Conservation (phyloP, 257 asterid species). For the Solanum lignicaule region DNA sequence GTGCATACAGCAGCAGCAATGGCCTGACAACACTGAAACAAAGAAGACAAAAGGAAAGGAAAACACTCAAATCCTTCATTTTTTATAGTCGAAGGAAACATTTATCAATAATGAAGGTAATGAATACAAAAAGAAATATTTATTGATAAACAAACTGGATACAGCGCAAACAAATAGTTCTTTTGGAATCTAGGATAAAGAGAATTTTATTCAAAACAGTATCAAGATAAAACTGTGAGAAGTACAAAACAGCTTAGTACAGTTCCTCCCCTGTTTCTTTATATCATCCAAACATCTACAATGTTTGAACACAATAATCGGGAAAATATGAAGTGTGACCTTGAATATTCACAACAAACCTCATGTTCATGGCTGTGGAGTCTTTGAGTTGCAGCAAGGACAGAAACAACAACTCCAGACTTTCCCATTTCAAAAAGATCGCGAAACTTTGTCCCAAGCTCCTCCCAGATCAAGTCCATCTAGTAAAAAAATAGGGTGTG, state of each 20-base stretch:
- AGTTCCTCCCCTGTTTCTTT: not conserved
- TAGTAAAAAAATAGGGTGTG: constrained; percentile 11
- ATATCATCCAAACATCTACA: not conserved
- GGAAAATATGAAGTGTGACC: not conserved
- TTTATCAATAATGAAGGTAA: not conserved
- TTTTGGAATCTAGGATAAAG: not conserved
- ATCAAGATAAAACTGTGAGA: not conserved
- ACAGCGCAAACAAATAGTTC: not conserved
- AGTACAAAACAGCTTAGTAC: not conserved
- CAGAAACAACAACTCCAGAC: constrained; percentile 87
- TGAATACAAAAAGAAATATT: not conserved
- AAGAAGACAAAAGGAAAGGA: not conserved
- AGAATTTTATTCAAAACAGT: not conserved
- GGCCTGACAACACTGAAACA: constrained; percentile 76
- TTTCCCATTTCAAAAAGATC: constrained; percentile 72
- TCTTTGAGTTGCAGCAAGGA: constrained; percentile 75
- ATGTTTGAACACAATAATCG: not conserved
- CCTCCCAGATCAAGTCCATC: constrained; percentile 72
- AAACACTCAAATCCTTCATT: not conserved
- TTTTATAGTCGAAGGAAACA: not conserved
- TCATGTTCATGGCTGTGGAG: constrained; percentile 51
- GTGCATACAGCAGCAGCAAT: constrained; percentile 66
- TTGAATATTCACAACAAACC: constrained; percentile 24
- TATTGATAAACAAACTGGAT: not conserved
- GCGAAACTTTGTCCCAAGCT: constrained; percentile 56